Percentiles rank a stretch among this genome's conserved stretches.
phyloP scores from a whole-genome alignment of 2,329 filamentous ascomycete genomes.

The Claviceps cyperi region DNA sequence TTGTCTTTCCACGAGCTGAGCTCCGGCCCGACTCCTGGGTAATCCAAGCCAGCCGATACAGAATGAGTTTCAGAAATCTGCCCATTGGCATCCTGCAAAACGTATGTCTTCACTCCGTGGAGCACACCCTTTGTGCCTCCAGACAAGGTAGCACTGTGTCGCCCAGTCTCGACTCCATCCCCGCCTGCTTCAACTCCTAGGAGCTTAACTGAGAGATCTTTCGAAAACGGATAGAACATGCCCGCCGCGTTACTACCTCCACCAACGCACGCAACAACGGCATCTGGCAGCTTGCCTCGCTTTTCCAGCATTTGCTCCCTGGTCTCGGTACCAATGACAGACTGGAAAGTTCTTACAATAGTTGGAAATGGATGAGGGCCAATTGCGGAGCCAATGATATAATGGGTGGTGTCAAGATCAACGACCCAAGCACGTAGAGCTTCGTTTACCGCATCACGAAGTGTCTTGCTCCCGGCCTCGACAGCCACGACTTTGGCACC shows the following conservation, averaged over 20 bases:
- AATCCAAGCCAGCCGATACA: slow-evolving; percentile 90
- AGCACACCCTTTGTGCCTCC: slow-evolving; percentile 84
- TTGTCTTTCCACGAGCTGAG: slow-evolving; percentile 86
- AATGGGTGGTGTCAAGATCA: slow-evolving; percentile 85
- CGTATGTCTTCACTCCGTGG: slow-evolving; percentile 90
- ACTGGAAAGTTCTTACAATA: slow-evolving; percentile 95
- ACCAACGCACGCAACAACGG: slow-evolving; percentile 90
- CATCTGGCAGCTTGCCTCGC: slow-evolving; percentile 81
- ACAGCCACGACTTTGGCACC: slow-evolving; percentile 88
- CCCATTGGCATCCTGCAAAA: slow-evolving; percentile 82
- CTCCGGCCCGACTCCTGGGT: slow-evolving; percentile 92
- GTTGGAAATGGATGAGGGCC: slow-evolving; percentile 96
- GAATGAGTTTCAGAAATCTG: slow-evolving; percentile 95
- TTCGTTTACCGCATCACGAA: slow-evolving; percentile 87
- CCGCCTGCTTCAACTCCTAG: slow-evolving; percentile 92
- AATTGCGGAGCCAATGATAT: slow-evolving; percentile 95
- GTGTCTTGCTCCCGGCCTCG: slow-evolving; percentile 72
- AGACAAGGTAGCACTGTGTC: slow-evolving; percentile 78
- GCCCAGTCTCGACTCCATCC: slow-evolving; percentile 72
- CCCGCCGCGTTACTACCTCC: slow-evolving; percentile 89
- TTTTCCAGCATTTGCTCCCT: slow-evolving; percentile 79
- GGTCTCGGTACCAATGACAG: slow-evolving; percentile 88
- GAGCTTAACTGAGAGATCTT: slow-evolving; percentile 72
- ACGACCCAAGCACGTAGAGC: slow-evolving; percentile 90
- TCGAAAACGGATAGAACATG: slow-evolving; percentile 95